Conservation (phyloP, 2,329 filamentous ascomycete genomes). For the Paramyrothecium roridum region DNA sequence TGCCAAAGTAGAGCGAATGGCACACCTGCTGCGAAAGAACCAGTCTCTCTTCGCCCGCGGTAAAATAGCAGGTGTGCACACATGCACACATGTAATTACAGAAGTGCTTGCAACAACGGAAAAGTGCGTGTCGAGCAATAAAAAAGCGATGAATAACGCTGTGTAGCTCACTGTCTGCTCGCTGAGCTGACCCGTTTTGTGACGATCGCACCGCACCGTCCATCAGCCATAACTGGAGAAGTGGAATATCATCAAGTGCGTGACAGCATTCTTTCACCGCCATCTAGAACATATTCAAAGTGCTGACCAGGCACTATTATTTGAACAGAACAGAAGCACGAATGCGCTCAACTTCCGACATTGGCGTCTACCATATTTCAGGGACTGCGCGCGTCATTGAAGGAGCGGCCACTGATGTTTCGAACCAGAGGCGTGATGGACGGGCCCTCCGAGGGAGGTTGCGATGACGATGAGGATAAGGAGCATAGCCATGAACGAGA, state of each 20-base stretch:
- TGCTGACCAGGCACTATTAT: conserved; percentile 52
- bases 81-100: too few species aligned
- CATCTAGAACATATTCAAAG: conserved; percentile 20
- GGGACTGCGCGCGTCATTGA: conserved; percentile 19
- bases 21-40: background rate
- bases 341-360: conserved; percentile 58
- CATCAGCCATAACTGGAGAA: background rate
- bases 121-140: too few species aligned
- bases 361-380: conserved; percentile 24
- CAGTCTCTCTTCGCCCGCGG: background rate
- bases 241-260: background rate
- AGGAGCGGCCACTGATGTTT: conserved; percentile 29
- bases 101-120: too few species aligned
- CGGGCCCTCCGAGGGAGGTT: conserved; percentile 14
- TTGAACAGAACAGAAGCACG: conserved; percentile 44
- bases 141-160: too few species aligned
- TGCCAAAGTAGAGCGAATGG: background rate
- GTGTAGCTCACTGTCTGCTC: conserved; percentile 50
- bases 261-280: conserved; percentile 14
- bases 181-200: conserved; percentile 25
- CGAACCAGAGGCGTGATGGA: conserved; percentile 13
- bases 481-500: conserved; percentile 34
- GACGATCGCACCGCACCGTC: conserved; percentile 16
- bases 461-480: conserved; percentile 19
- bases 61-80: too few species aligned